Conservation (phyloP, 129 eudicot genomes). For the Artemisia argyi region DNA sequence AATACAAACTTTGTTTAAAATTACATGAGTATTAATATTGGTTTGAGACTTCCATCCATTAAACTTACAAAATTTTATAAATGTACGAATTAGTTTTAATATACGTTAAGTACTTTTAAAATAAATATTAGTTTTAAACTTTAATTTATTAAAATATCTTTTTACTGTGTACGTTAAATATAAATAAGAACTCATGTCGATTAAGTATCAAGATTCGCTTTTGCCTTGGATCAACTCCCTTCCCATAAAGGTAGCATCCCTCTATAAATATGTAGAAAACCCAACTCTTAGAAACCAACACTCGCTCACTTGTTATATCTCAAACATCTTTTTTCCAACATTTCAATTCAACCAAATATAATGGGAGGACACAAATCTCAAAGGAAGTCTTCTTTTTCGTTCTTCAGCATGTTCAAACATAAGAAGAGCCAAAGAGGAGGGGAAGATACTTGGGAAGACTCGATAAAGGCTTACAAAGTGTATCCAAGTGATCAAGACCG, state of each 20-base stretch:
- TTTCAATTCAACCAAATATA: neutral
- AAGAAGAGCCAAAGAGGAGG: constrained; percentile 31
- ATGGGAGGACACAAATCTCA: constrained; percentile 31
- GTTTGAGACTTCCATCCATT: no score
- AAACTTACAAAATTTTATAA: no score
- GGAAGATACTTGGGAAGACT: constrained; percentile 34
- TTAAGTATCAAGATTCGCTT: constrained; percentile 24
- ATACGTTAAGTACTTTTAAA: no score
- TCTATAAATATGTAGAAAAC: constrained; percentile 18
- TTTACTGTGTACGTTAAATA: no score
- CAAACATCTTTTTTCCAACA: neutral
- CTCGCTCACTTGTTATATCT: constrained; percentile 13
- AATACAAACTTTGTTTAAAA: no score
- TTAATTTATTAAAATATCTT: no score
- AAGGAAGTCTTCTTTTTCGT: constrained; percentile 28
- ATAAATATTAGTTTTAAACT: no score
- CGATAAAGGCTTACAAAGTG: constrained; percentile 44
- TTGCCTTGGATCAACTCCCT: constrained; percentile 17
- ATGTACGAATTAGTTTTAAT: no score
- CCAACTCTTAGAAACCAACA: neutral
- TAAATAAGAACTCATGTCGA: no score
- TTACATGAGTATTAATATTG: no score
- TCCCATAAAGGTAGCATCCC: constrained; percentile 10
- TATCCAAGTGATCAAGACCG: constrained; percentile 42
- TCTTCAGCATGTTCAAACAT: constrained; percentile 28